phyloP scores from a whole-genome alignment of 2,329 filamentous ascomycete species.

The Chrysoporthe deuterocubensis region DNA sequence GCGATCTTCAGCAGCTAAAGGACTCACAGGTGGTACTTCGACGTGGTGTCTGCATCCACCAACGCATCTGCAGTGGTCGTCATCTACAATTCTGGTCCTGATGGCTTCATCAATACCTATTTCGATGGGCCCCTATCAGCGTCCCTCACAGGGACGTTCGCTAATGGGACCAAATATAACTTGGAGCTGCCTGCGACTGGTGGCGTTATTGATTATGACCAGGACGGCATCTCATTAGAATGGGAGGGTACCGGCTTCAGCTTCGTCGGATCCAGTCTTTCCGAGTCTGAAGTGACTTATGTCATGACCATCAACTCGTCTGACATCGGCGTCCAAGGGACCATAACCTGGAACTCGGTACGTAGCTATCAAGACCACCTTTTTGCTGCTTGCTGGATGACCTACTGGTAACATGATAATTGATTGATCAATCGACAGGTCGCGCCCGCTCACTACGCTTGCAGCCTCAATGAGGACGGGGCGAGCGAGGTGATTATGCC shows the following conservation, averaged over 20 bases:
- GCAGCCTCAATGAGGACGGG: constrained; percentile 18
- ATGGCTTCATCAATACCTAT: constrained; percentile 21
- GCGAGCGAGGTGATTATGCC: constrained; percentile 11
- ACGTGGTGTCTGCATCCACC: constrained; percentile 18
- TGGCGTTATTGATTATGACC: constrained; percentile 10
- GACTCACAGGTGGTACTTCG: constrained; percentile 26
- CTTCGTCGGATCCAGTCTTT: constrained; percentile 19
- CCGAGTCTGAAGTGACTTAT: constrained; percentile 13
- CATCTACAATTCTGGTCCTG: constrained; percentile 27
- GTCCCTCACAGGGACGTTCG: constrained; percentile 15
- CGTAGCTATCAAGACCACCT: neutral
- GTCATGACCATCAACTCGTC: constrained; percentile 23
- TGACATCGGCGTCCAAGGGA: constrained; percentile 21
- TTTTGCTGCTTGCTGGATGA: neutral
- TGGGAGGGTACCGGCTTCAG: constrained; percentile 21
- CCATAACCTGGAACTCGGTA: constrained; percentile 22
- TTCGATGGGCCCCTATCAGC: constrained; percentile 11
- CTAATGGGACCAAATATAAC: constrained; percentile 24
- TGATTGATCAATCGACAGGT: neutral
- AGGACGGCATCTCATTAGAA: constrained; percentile 6
- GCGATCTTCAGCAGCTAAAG: neutral
- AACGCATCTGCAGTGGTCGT: constrained; percentile 24
- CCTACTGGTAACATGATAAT: neutral
- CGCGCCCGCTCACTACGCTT: constrained; percentile 27
- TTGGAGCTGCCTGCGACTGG: constrained; percentile 9